Conservation (phyloP, 176 grass and related monocot genomes). For the Hordeum marinum region DNA sequence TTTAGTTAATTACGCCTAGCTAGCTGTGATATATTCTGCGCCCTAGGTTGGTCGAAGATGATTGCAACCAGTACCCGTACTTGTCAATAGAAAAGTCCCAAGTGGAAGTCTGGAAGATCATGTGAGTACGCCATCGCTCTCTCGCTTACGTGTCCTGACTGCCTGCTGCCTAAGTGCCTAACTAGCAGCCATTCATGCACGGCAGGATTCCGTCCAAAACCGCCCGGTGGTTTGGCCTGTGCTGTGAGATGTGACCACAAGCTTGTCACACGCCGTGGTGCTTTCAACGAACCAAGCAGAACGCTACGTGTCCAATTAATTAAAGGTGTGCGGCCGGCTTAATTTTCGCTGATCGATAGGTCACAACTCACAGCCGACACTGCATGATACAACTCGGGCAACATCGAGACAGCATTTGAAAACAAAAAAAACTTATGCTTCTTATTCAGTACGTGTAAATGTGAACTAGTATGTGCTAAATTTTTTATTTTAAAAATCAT, state of each 20-base stretch:
- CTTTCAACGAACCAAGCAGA: background rate
- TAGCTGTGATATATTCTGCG: too few relatives aligned
- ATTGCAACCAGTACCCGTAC: background rate
- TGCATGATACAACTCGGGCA: background rate
- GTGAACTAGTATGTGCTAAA: too few relatives aligned
- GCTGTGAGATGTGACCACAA: background rate
- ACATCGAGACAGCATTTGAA: background rate
- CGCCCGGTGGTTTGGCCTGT: background rate
- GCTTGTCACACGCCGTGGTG: background rate
- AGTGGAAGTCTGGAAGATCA: background rate
- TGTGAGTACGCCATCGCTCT: slow-evolving; percentile 8
- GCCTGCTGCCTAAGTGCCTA: background rate
- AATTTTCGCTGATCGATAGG: background rate
- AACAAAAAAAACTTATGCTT: too few relatives aligned
- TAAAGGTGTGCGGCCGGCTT: background rate
- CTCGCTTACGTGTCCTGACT: background rate
- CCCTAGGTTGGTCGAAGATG: background rate
- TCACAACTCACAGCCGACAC: background rate
- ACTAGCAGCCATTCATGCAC: background rate
- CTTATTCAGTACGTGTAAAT: too few relatives aligned
- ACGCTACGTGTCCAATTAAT: background rate
- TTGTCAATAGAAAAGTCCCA: background rate
- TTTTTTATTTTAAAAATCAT: too few relatives aligned
- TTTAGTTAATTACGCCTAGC: too few relatives aligned
- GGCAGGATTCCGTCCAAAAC: background rate